Evolutionary conservation across 768 basidiomycete genomes (phyloP), one percentile per base, ranked within the genome.

Genomic region (Suillus brevipes): DNA sequence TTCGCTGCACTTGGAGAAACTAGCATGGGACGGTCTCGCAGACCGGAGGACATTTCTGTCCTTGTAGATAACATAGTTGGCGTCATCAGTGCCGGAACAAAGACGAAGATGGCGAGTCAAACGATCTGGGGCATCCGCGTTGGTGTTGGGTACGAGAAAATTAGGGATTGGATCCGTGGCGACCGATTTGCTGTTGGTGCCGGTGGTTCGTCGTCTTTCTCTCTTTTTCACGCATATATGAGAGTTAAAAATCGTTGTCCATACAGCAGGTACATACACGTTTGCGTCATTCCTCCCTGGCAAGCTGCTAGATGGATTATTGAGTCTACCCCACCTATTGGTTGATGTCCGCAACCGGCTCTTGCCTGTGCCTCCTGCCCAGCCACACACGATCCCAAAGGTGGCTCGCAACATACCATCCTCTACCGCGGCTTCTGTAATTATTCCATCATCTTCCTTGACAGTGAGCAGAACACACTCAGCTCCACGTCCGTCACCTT

Each of bases 141-240:
- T 8, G 85, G 87, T 1, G 62, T 78, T 45, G 53, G 66, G 20
- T 75, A 77, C 31, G 75, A 78, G 61, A 78, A 80, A 50, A 38
- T 86, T 31, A 79, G 80, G 63, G 83, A 87, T 67, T 87, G 86
- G 82, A 69, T 89, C 34, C 82, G 84, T 38, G 91, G 92, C 2
- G 85, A 91, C 62, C 77, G 90, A 43, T 85, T 91, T 70, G 84
- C 87, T 23, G 78, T 94, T 63, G 93, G 93, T 64, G 89, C 93
- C 60, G 93, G 92, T 75, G 91, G 92, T 94, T 71, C 70, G 85
- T 77, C 23, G 0, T 31, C 25, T 61, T 56, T 37, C 38, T 31
- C 20, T 45, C 31, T 36, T 20, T 31, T 47, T 23, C 37, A 53
- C 40, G 57, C 57, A 66, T 28, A 13, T n/a, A 60, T 49, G 55